A percentile compares a stretch with the other conserved stretches of the same genome.
phyloP scores from a whole-genome alignment of 2,329 filamentous ascomycete genomes.

The Trichoderma sp. region DNA sequence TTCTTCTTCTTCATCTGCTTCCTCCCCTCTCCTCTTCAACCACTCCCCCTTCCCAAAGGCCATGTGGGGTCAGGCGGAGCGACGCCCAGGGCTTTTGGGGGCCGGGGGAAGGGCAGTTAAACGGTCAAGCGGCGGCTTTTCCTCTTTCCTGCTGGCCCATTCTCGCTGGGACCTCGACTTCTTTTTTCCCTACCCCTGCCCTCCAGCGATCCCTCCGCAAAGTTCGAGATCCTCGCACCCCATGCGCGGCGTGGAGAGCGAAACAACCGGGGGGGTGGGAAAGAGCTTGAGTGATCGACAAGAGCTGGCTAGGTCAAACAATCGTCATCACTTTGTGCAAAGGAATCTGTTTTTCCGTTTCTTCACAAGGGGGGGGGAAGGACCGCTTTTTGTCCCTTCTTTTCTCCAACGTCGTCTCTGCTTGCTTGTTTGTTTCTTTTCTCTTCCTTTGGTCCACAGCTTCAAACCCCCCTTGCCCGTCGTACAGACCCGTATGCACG shows the following conservation, averaged over 20 bases:
- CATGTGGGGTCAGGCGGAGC: slow-evolving; percentile 24
- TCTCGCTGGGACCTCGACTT: too few relatives aligned
- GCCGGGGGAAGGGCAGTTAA: neutral
- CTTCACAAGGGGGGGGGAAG: neutral
- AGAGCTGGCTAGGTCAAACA: slow-evolving; percentile 1
- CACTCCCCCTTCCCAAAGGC: neutral
- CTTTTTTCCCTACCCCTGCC: too few relatives aligned
- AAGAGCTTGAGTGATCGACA: slow-evolving; percentile 18
- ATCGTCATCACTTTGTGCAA: slow-evolving; percentile 2
- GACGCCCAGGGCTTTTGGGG: slow-evolving; percentile 18
- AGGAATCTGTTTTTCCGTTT: neutral
- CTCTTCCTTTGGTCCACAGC: neutral
- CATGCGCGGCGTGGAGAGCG: slow-evolving; percentile 15
- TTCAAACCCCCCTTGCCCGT: too few relatives aligned
- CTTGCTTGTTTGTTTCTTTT: neutral
- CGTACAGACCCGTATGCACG: too few relatives aligned
- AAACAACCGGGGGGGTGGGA: neutral
- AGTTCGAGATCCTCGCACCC: slow-evolving; percentile 23
- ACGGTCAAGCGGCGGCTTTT: slow-evolving; percentile 10
- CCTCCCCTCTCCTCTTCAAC: neutral
- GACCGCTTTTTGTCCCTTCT: neutral
- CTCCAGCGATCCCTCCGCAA: slow-evolving; percentile 28
- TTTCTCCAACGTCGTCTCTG: neutral
- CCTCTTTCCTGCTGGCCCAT: neutral
- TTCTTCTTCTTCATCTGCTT: neutral